Evolutionary conservation across 768 basidiomycete genomes (phyloP).

Genomic region (Boletales sp.): DNA sequence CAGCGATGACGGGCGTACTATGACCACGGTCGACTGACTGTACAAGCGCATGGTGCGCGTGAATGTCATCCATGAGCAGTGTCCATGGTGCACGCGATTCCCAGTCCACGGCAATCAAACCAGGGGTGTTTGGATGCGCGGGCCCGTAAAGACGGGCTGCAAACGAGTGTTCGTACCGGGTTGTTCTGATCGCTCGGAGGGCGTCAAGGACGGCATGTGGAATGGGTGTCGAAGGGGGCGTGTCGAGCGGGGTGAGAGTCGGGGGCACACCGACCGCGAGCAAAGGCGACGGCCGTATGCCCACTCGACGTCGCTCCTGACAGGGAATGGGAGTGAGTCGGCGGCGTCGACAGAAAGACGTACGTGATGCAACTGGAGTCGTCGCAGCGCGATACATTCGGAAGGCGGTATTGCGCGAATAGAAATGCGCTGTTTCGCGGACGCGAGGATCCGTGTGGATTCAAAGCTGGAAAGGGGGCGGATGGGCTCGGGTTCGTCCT

Average conservation of each 20-base stretch:
- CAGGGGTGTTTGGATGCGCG: constrained; percentile 18
- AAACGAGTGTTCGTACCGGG: constrained; percentile 65
- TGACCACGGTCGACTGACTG: constrained; percentile 55
- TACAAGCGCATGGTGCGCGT: constrained; percentile 56
- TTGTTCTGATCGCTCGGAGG: constrained; percentile 54
- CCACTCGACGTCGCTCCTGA: constrained; percentile 20
- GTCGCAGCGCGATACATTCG: constrained; percentile 39
- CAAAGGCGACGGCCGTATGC: constrained; percentile 2
- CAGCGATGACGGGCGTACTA: constrained; percentile 3
- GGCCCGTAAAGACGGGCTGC: constrained; percentile 57
- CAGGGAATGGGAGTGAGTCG: neutral
- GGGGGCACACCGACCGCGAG: constrained; percentile 1
- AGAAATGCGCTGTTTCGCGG: constrained; percentile 6
- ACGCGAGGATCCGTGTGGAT: constrained; percentile 32
- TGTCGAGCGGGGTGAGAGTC: constrained; percentile 27
- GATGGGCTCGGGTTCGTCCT: constrained; percentile 25
- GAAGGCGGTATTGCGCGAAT: constrained; percentile 19
- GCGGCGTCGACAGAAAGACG: neutral
- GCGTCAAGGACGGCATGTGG: constrained; percentile 43
- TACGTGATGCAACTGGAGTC: constrained; percentile 43
- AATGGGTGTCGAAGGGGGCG: constrained; percentile 19
- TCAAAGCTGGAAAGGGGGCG: constrained; percentile 44
- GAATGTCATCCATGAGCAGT: constrained; percentile 68
- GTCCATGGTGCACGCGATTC: constrained; percentile 71
- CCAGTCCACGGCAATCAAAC: constrained; percentile 66